phyloP scores from a whole-genome alignment of 768 basidiomycete genomes.

The Baorangia bicolor region DNA sequence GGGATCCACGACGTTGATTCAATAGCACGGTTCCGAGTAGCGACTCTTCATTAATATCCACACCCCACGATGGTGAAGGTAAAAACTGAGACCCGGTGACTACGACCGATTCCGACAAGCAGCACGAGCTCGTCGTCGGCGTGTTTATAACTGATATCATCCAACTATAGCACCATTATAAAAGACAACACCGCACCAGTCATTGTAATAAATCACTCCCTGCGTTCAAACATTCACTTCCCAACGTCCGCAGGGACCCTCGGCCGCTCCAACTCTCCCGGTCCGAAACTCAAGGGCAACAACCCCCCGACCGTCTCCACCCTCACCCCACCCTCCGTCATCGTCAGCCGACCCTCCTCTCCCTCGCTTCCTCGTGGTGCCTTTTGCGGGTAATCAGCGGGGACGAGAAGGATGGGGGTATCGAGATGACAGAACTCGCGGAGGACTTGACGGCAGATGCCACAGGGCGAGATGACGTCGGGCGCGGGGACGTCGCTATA shows the following conservation, averaged over 20 bases:
- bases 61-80: too few relatives aligned
- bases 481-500: slow-evolving; percentile 67
- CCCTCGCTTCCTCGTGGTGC: slow-evolving; percentile 1
- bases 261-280: slow-evolving; percentile 69
- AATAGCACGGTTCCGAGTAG: too few relatives aligned
- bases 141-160: too few relatives aligned
- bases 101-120: too few relatives aligned
- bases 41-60: too few relatives aligned
- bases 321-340: slow-evolving; percentile 42
- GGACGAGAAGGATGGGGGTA: slow-evolving; percentile 72
- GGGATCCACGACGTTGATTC: too few relatives aligned
- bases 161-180: too few relatives aligned
- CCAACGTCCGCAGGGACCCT: slow-evolving; percentile 9
- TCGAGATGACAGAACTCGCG: slow-evolving; percentile 79
- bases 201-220: neutral
- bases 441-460: slow-evolving; percentile 89
- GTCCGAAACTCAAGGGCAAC: slow-evolving; percentile 86
- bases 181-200: too few relatives aligned
- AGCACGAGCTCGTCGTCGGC: too few relatives aligned
- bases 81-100: too few relatives aligned
- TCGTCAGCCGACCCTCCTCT: slow-evolving; percentile 25
- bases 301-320: slow-evolving; percentile 71
- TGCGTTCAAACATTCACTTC: neutral
- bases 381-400: slow-evolving; percentile 55
- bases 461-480: slow-evolving; percentile 88